phyloP scores from a whole-genome alignment of 2,329 filamentous ascomycete species.

The Claviceps pazoutovae region DNA sequence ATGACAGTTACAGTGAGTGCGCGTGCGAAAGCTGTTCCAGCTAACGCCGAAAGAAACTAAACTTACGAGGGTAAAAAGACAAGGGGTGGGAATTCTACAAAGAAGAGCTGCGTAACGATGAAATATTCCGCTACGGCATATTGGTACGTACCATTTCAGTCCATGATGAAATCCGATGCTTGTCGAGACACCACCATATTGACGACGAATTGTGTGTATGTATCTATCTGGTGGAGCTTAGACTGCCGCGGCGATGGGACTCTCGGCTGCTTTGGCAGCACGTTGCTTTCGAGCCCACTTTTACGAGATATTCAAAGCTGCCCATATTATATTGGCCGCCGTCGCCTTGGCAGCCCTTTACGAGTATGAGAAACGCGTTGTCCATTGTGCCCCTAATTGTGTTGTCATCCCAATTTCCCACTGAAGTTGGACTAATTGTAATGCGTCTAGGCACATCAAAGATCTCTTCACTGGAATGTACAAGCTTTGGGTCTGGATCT shows the following conservation, averaged over 20 bases:
- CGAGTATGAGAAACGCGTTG: slow-evolving; percentile 21
- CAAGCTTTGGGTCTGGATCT: slow-evolving; percentile 22
- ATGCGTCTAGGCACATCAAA: slow-evolving; percentile 7
- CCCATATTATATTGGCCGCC: slow-evolving; percentile 33
- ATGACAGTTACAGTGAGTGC: slow-evolving; percentile 7
- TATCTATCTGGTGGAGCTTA: background rate
- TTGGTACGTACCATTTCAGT: background rate
- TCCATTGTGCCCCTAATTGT: background rate
- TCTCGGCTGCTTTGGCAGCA: background rate
- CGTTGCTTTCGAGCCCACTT: background rate
- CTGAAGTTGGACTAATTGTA: no score
- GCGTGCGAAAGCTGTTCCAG: background rate
- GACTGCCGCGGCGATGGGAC: background rate
- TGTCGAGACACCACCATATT: background rate
- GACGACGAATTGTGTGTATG: no score
- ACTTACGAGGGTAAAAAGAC: slow-evolving; percentile 1
- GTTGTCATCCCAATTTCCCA: background rate
- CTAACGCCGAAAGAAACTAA: background rate
- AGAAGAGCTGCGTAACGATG: slow-evolving; percentile 3
- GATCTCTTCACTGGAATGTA: slow-evolving; percentile 8
- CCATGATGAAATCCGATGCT: background rate
- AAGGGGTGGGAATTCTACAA: slow-evolving; percentile 7
- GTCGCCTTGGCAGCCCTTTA: slow-evolving; percentile 30
- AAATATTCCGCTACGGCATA: slow-evolving; percentile 4
- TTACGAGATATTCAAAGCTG: slow-evolving; percentile 30